Evolutionary conservation across 306 rosid species (phyloP), one percentile per base, ranked within the genome.

Genomic region (Casuarina equisetifolia): DNA sequence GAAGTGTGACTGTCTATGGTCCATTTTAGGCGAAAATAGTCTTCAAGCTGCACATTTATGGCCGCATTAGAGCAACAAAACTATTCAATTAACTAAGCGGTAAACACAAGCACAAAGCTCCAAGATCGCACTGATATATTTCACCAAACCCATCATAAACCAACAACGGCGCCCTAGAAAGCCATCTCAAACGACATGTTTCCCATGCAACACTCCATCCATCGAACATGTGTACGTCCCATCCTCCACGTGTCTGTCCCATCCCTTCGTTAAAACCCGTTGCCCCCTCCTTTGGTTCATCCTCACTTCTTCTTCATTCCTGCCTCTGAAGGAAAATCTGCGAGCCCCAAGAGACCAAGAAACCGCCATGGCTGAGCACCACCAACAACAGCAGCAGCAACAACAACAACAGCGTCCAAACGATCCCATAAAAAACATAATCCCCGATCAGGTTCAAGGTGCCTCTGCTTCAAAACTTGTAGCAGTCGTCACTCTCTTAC

Each of bases 401-500:
- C 77, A 12, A 0, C 72, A 51, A 9, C 82, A 76, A 8, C 83
- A 49, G 2, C 49, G 55, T 61, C 71, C 85, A 16, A 10, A 46
- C 39, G 70, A 76, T 19, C 43, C 38, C 40, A 3, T 44, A 4
- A 68, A 76, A 54, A 32, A 70, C 74, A 3, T 67, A 55, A 72
- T 52, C 48, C 54, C 85, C 3, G 80, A 78, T 46, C 50, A 46
- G 50, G 50, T 2, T 9, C 51, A 48, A 13, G 68, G 57, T 20
- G 70, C 83, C 52, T 70, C 91, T 1, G 9, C 85, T 53, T 83
- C 85, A 0, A 85, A 88, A 40, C 2, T 83, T 17, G 3, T 90
- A 0, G 82, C 82, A 9, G 76, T 86, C 19, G 52, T 83, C 59
- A 77, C 86, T 4, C 84, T 91, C 16, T 62, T 88, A 1, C 91